Evolutionary conservation across 2,329 filamentous ascomycete species (phyloP).

Genomic region (Bimuria novae-zelandiae): DNA sequence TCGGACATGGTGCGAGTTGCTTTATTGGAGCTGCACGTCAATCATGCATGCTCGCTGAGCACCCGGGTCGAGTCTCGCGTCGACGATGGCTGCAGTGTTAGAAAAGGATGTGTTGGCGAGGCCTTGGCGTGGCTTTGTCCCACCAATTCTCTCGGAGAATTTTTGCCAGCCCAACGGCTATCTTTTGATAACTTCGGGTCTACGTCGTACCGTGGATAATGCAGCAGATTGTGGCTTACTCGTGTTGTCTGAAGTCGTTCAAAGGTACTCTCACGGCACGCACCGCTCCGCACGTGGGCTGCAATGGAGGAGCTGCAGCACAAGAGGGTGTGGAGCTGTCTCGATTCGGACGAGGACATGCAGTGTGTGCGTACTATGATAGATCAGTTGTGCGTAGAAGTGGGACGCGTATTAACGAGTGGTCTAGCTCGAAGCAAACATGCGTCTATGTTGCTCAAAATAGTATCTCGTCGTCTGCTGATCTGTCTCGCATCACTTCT

Average conservation of each 20-base stretch:
- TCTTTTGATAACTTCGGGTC: slow-evolving; percentile 17
- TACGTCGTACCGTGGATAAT: slow-evolving; percentile 13
- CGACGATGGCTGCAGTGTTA: slow-evolving; percentile 42
- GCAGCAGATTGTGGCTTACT: not conserved
- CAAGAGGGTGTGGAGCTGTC: slow-evolving; percentile 17
- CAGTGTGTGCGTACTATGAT: slow-evolving; percentile 17
- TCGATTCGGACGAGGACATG: slow-evolving; percentile 15
- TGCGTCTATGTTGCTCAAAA: slow-evolving; percentile 23
- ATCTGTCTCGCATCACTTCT: slow-evolving; percentile 9
- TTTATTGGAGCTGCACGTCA: slow-evolving; percentile 43
- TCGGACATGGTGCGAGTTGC: slow-evolving; percentile 39
- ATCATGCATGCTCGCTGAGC: slow-evolving; percentile 41
- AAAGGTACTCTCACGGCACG: not conserved
- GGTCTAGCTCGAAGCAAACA: not conserved
- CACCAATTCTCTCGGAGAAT: slow-evolving; percentile 31
- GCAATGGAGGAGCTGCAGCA: slow-evolving; percentile 9
- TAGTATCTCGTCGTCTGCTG: slow-evolving; percentile 33
- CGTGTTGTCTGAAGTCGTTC: not conserved
- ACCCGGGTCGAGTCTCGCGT: slow-evolving; percentile 35
- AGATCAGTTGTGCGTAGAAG: slow-evolving; percentile 7
- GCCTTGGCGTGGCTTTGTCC: slow-evolving; percentile 29
- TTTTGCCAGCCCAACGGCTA: slow-evolving; percentile 23
- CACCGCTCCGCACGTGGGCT: not conserved
- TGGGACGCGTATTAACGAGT: not conserved
- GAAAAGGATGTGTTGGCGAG: slow-evolving; percentile 38